These are phyloP conservation scores for Fusarium pseudoanthophilum DNA, from an alignment of 2,329 filamentous ascomycete genomes.

Conservation along the genomic window DNA sequence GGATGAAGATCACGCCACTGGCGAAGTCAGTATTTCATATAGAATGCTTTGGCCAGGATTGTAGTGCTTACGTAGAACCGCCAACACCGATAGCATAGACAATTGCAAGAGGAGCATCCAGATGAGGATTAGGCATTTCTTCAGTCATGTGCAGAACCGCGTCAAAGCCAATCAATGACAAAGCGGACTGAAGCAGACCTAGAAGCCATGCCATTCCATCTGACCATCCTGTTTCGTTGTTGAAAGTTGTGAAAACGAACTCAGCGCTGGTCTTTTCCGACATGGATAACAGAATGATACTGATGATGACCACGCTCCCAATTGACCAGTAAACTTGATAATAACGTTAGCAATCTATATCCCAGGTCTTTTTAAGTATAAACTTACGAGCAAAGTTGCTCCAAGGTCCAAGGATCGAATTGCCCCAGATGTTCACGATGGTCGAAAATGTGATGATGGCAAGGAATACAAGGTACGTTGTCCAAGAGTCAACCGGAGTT, in stretches of 20 bases:
- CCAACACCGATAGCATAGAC: not conserved
- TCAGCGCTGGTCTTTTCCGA: not conserved
- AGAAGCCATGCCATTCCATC: not conserved
- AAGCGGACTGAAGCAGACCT: not conserved
- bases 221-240: not conserved
- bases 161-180: not conserved
- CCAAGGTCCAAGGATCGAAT: not conserved
- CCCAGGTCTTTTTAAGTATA: accelerated
- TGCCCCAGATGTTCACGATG: not conserved
- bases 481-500: not conserved
- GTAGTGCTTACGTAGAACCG: not conserved
- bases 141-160: not conserved
- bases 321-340: not conserved
- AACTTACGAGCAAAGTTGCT: not conserved
- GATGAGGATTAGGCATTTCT: not conserved
- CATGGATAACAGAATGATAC: not conserved
- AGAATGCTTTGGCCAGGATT: accelerated
- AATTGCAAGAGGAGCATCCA: not conserved
- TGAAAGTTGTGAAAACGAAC: not conserved
- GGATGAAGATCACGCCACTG: not conserved
- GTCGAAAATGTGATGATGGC: not conserved
- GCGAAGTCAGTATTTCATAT: not conserved
- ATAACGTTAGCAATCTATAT: not conserved
- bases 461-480: not conserved
- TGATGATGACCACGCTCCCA: not conserved